Conservation (phyloP, 352 stramenopile genomes). For the Plasmopara viticola region DNA sequence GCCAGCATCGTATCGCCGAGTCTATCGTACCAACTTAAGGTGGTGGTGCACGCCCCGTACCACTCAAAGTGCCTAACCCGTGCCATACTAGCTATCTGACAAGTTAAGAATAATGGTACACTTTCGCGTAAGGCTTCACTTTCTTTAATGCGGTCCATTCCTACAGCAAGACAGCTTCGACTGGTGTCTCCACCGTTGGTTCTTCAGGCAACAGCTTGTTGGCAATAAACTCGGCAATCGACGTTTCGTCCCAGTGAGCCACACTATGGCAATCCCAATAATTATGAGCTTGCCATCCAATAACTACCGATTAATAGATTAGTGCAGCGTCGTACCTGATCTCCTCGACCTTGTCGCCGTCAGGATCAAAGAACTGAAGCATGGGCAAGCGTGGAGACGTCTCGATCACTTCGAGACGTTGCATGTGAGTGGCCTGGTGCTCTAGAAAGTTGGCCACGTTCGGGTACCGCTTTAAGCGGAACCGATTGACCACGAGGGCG, state of each 20-base stretch:
- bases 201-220: conserved; percentile 42
- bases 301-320: too few species aligned
- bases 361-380: conserved; percentile 57
- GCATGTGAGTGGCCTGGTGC: conserved; percentile 34
- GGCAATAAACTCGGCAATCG: conserved; percentile 64
- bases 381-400: conserved; percentile 41
- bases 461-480: conserved; percentile 50
- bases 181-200: conserved; percentile 15
- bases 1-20: background rate
- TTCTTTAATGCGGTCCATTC: background rate
- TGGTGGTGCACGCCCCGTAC: background rate
- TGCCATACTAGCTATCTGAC: background rate
- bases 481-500: conserved; percentile 47
- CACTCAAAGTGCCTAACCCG: background rate
- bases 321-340: conserved; percentile 34
- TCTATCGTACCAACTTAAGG: background rate
- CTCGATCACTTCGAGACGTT: conserved; percentile 46
- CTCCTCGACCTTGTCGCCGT: conserved; percentile 48
- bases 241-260: conserved; percentile 64
- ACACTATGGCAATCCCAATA: conserved; percentile 31
- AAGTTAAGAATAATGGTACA: background rate
- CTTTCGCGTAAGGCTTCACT: background rate
- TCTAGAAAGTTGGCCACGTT: conserved; percentile 68
- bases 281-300: background rate
- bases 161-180: conserved; percentile 21